These are phyloP conservation scores for Thecamonas trahens DNA, from an alignment of 78 protist genomes.

Conservation along the genomic window DNA sequence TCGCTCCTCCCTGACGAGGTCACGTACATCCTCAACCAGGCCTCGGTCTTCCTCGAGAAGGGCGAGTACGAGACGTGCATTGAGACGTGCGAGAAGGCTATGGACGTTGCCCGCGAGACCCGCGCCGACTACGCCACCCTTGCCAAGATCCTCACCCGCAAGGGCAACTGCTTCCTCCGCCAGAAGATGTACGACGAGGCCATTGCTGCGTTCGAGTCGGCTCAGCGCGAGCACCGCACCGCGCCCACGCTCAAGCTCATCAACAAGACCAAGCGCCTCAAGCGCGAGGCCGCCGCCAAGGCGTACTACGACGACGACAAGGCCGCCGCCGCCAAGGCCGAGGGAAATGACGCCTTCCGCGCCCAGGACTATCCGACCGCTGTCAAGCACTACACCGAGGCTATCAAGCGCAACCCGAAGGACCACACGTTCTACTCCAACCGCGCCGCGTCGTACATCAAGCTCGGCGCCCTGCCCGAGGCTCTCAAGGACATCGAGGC, in stretches of 20 bases:
- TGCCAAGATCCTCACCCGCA: constrained; percentile 36
- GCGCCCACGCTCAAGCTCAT: constrained; percentile 38
- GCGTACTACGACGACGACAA: neutral
- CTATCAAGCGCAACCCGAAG: constrained; percentile 73
- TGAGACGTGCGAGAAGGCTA: constrained; percentile 41
- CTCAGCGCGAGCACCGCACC: constrained; percentile 62
- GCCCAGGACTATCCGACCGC: constrained; percentile 65
- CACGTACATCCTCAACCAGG: constrained; percentile 50
- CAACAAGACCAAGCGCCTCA: too few species aligned
- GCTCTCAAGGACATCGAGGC: constrained; percentile 69
- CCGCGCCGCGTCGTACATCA: constrained; percentile 59
- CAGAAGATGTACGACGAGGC: constrained; percentile 46
- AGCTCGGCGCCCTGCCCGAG: constrained; percentile 44
- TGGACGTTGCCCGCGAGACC: constrained; percentile 37
- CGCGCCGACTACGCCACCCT: constrained; percentile 55
- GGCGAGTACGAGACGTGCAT: constrained; percentile 29
- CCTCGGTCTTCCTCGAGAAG: constrained; percentile 63
- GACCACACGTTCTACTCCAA: constrained; percentile 66
- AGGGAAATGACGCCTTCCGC: constrained; percentile 66
- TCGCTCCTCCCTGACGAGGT: constrained; percentile 45
- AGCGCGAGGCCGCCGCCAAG: neutral
- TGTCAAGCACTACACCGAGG: constrained; percentile 49
- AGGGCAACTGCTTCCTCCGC: constrained; percentile 57
- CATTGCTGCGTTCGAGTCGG: constrained; percentile 32
- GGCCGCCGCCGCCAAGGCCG: constrained; percentile 10